Evolutionary conservation across 75 land plant genomes (phyloP).

Genomic region (Pseudotsuga menziesii): DNA sequence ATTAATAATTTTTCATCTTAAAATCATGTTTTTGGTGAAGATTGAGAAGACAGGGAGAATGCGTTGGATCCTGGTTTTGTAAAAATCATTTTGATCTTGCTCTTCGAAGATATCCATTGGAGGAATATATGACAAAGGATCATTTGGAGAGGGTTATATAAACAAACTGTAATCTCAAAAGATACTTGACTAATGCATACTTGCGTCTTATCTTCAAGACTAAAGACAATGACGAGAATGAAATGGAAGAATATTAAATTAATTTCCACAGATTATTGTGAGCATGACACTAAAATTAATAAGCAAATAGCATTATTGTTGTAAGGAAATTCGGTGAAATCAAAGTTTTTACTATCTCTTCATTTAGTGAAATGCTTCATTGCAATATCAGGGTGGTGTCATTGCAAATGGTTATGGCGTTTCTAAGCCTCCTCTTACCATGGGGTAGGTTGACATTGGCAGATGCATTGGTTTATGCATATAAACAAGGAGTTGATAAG

Average conservation of each 20-base stretch:
- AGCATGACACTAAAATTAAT: no score
- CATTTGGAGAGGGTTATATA: conserved; percentile 40
- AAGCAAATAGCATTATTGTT: no score
- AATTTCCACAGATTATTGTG: no score
- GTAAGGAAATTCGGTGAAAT: no score
- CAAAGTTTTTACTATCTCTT: conserved; percentile 53
- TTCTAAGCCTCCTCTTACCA: no score
- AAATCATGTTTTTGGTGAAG: conserved; percentile 58
- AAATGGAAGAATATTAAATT: conserved; percentile 12
- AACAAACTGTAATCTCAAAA: conserved; percentile 35
- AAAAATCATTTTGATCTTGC: conserved; percentile 65
- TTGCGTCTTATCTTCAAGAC: conserved; percentile 50
- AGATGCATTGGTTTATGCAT: no score
- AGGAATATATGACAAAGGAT: conserved; percentile 74
- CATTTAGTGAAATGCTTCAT: conserved; percentile 49
- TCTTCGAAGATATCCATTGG: conserved; percentile 56
- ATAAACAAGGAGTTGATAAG: no score
- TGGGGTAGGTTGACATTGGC: no score
- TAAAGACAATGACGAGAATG: conserved; percentile 40
- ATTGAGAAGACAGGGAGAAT: conserved; percentile 60
- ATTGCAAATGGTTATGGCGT: no score
- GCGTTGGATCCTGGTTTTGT: conserved; percentile 69
- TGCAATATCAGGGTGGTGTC: conserved; percentile 47
- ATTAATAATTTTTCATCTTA: conserved; percentile 53
- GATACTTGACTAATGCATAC: conserved; percentile 38